Base-by-base conservation (phyloP, 805 yeast species). In the Barnettozyma wickerhamii region DNA sequence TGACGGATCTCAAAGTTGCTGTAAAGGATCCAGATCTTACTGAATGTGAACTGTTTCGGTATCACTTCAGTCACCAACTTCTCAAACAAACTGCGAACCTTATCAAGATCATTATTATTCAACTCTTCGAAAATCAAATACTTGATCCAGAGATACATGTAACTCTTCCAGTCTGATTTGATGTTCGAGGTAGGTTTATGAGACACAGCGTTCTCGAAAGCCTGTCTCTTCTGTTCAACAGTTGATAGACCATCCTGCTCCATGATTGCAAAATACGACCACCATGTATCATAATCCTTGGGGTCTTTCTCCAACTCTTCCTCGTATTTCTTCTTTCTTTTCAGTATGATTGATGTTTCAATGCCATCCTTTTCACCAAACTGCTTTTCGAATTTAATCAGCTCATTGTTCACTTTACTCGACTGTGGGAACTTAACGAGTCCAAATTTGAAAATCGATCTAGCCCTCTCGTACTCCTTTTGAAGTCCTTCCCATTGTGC, bases 211-310 rank as follows among this genome's bases (percentile, higher is more conserved):
- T 64, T 51, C 39, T 72, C 75, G 48, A 69, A 74, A 10, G 63
- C 59, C 2, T 64, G 64, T 18, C 66, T 48, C 13, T 61, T 46
- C 1, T 52, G 63, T 0, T 52, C 63, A 0, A 61, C 53, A 10
- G 52, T 48, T 26, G 36, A 21, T 12, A 9, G 13, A 10, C 12
- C 28, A 15, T 66, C 54, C 19, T 71, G 68, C 38, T 72, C 72
- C 10, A 79, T 51, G 19, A 86, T 55, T 10, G 73, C 67, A 2
- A 87, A 44, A 52, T 80, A 81, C 0, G 75, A 57, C 91, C 95
- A 89, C 97, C 98, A 90, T 0, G 79, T 64, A 52, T 84, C 93
- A 58, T 77, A 80, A 61, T 86, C 85, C 0, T 41, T 30, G 1
- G 87, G 80, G 38, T 74, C 66, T 10, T 54, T 49, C 6, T 54